These are phyloP conservation scores for Tylopilus sp. DNA, from an alignment of 768 basidiomycete genomes.

Conservation along the genomic window DNA sequence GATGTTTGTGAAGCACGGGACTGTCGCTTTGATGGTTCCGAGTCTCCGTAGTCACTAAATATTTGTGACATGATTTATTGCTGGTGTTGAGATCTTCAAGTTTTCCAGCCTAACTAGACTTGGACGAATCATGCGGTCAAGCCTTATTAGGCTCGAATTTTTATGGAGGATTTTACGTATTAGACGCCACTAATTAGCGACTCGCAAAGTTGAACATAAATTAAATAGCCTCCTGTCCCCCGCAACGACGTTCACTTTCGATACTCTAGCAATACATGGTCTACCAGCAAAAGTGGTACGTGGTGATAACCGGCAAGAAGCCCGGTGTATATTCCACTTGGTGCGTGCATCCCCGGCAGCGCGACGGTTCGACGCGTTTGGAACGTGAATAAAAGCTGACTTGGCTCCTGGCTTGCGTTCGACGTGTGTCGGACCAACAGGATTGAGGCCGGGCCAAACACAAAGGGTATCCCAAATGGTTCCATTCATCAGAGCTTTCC, in stretches of 20 bases:
- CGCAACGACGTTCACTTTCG: neutral
- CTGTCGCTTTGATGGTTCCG: too few species aligned
- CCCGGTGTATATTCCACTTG: conserved; percentile 31
- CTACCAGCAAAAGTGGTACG: conserved; percentile 26
- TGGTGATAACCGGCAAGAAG: conserved; percentile 24
- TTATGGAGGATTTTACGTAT: conserved; percentile 10
- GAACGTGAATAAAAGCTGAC: conserved; percentile 26
- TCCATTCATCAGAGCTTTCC: conserved; percentile 42
- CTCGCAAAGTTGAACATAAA: conserved; percentile 20
- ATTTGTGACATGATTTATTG: too few species aligned
- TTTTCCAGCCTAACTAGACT: too few species aligned
- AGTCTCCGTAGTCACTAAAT: too few species aligned
- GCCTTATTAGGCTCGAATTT: too few species aligned
- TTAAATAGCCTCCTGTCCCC: conserved; percentile 24
- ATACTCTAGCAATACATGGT: conserved; percentile 7
- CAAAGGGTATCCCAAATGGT: conserved; percentile 41
- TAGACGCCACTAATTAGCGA: conserved; percentile 4
- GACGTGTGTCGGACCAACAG: conserved; percentile 28
- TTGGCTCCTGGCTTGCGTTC: conserved; percentile 2
- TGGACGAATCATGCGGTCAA: too few species aligned
- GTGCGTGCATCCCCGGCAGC: conserved; percentile 14
- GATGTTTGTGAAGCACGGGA: too few species aligned
- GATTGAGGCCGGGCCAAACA: conserved; percentile 44
- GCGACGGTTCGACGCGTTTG: conserved; percentile 7
- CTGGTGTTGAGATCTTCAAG: too few species aligned